Percentiles rank a stretch among this genome's conserved stretches.
Evolutionary conservation across 768 basidiomycete species (phyloP).

Genomic region (Phylloporus sp.): DNA sequence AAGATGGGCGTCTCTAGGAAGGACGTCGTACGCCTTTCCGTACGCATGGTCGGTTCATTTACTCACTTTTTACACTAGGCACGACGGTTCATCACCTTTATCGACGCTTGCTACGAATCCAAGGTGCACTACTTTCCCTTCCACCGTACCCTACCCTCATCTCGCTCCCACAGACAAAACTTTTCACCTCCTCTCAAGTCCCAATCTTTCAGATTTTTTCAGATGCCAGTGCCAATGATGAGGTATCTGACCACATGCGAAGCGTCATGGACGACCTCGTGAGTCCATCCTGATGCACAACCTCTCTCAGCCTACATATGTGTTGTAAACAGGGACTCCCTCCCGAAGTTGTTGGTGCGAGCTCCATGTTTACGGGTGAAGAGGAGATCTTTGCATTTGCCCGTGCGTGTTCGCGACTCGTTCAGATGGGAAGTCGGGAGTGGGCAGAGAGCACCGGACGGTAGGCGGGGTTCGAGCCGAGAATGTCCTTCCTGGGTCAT

Average conservation of each 20-base stretch:
- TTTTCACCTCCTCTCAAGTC: constrained; percentile 89
- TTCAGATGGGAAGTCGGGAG: constrained; percentile 87
- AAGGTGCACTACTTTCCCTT: constrained; percentile 42
- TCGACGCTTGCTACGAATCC: constrained; percentile 95
- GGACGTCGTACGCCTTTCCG: constrained; percentile 57
- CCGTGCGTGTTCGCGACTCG: constrained; percentile 80
- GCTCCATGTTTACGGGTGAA: constrained; percentile 92
- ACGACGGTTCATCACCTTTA: constrained; percentile 93
- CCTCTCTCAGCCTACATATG: neutral
- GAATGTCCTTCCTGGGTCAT: neutral
- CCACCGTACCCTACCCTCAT: constrained; percentile 28
- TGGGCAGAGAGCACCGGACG: constrained; percentile 56
- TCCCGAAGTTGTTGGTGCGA: constrained; percentile 67
- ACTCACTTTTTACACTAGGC: constrained; percentile 43
- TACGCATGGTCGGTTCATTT: neutral
- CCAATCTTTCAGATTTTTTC: constrained; percentile 90
- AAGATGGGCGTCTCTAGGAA: constrained; percentile 84
- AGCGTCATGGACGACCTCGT: constrained; percentile 96
- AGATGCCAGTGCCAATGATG: constrained; percentile 47
- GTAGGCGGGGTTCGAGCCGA: neutral
- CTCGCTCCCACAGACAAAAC: constrained; percentile 72
- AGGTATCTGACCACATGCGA: constrained; percentile 80
- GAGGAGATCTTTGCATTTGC: constrained; percentile 98
- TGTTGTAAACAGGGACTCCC: constrained; percentile 59
- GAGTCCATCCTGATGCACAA: constrained; percentile 12